These are phyloP conservation scores for Solanum peruvianum DNA, from an alignment of 257 asterid species.

Conservation along the genomic window DNA sequence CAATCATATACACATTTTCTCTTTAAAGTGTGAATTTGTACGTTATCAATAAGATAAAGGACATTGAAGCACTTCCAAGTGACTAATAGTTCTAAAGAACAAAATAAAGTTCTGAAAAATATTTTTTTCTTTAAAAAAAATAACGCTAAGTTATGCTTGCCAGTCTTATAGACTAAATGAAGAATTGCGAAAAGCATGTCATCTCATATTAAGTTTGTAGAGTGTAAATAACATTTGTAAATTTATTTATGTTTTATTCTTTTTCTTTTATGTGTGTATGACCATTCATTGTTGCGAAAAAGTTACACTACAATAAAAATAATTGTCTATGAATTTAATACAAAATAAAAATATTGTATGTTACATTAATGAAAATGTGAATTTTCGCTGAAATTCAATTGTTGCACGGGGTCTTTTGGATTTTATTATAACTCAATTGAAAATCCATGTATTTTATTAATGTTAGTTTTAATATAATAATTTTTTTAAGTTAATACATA, in stretches of 20 bases:
- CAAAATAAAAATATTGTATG: too few species aligned
- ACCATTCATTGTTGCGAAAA: too few species aligned
- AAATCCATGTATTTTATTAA: background rate
- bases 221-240: background rate
- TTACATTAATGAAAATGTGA: background rate
- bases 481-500: background rate
- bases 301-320: background rate
- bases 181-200: background rate
- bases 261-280: background rate
- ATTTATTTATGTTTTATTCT: background rate
- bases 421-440: too few species aligned
- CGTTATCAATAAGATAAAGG: background rate
- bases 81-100: background rate
- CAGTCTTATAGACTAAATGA: background rate
- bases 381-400: too few species aligned
- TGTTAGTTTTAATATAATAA: background rate
- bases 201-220: background rate
- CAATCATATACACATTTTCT: background rate
- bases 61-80: background rate
- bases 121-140: too few species aligned
- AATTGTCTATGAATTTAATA: too few species aligned
- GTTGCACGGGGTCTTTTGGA: too few species aligned
- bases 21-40: background rate
- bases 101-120: too few species aligned
- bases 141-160: background rate